Evolutionary conservation across 1,284 basidiomycete species (phyloP), one percentile per base, ranked within the genome.

Genomic region (Rhodotorula sp.): DNA sequence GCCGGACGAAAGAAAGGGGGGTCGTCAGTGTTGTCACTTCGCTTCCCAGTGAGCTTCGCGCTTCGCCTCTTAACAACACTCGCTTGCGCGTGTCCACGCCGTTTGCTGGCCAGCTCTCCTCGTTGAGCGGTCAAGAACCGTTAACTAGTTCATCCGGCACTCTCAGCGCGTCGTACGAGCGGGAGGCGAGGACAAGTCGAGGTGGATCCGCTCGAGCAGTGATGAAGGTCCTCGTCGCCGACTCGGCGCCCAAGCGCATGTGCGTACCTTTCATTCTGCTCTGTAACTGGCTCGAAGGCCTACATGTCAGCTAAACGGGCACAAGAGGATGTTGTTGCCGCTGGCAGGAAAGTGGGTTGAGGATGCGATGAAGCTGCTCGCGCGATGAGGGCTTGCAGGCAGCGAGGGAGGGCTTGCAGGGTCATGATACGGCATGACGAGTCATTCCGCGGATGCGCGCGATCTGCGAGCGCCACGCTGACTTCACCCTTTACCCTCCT

Each of bases 191-290:
- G 47, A 20, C 20, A n/a, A 24, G 48, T 49, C 48, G 48, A 49
- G 48, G 24, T 49, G 22, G 48, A 49, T 27, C 48, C 24, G 11
- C 39, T 44, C 39, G 48, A 32, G 53, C 32, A 60, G 39, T 5
- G 20, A 72, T 92, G 89, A 96, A 96, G 87, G 89, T 90, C 77
- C 85, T 89, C 34, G 92, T 95, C 55, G 88, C 89, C 32, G 90
- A 90, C 77, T 88, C 91, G 80, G 88, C 91, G 49, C 93, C 92
- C 9, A 94, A 94, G 84, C 87, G 94, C 81, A 94, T 96, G 92
- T 92, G 81, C 75, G 89, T 84, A 17, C 8, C 8, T 29, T n/a
- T n/a, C 10, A 51, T 48, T 4, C 19, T 32, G 5, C 17, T 8
- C 4, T 11, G 11, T 8, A 34, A 29, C 11, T 27, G 13, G 6